Evolutionary conservation across 345 rosid species (phyloP), one percentile per base, ranked within the genome.

Genomic region (Murraya koenigii): DNA sequence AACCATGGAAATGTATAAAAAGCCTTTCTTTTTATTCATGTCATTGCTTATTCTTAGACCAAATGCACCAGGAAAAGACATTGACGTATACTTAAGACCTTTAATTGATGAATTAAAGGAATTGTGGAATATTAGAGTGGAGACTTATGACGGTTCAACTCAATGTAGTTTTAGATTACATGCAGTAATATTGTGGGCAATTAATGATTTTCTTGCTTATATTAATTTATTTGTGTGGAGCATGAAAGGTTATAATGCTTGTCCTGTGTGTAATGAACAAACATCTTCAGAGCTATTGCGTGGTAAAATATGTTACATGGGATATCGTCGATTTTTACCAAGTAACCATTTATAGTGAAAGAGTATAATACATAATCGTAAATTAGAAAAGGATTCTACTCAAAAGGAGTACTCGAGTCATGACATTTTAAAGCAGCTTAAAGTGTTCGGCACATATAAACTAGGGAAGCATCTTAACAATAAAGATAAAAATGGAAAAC

Each of bases 21-120:
- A 52, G 17, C 8, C 35, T n/a, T n/a, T n/a, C 8, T 44, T 6
- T n/a, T 3, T 68, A 8, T 20, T 67, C 2, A 6, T 77, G n/a
- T 35, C 79, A n/a, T n/a, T 77, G 23, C 25, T 67, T 8, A 59
- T 77, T 7, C n/a, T n/a, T n/a, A n/a, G n/a, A n/a, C n/a, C n/a
- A n/a, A n/a, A n/a, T n/a, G n/a, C n/a, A n/a, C n/a, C 13, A 9
- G 47, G 58, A 10, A 25, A 9, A 6, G 26, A 56, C 5, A 66
- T 67, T 20, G 66, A 76, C n/a, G 65, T 76, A 1, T 76, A 9
- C 9, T 23, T 7, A 8, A 4, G 26, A 8, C 74, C 79, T 2
- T 56, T 54, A 7, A 35, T 76, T 6, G 17, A 66, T 7, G 23
- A 76, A 41, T 33, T 67, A 74, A 67, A n/a, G n/a, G n/a, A n/a